These are phyloP conservation scores for Phytophthora rubi DNA, from an alignment of 352 stramenopile genomes.

Conservation along the genomic window DNA sequence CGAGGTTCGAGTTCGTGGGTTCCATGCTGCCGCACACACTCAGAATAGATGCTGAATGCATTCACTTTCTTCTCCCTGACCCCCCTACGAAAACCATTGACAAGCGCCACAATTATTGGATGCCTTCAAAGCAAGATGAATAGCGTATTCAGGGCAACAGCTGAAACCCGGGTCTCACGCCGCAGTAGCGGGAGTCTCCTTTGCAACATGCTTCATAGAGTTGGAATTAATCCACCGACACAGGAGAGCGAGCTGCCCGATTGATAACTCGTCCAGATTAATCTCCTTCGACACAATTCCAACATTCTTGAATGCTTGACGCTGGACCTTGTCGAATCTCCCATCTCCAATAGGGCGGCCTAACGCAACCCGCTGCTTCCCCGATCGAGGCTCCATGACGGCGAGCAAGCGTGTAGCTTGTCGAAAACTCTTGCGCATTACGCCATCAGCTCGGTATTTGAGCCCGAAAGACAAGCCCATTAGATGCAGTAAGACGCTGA, in stretches of 20 bases:
- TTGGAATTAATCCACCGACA: slow-evolving; percentile 33
- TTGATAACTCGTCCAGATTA: slow-evolving; percentile 21
- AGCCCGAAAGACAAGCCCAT: slow-evolving; percentile 22
- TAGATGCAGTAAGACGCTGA: slow-evolving; percentile 21
- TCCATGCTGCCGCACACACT: slow-evolving; percentile 22
- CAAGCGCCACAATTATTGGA: slow-evolving; percentile 14
- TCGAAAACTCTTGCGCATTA: slow-evolving; percentile 20
- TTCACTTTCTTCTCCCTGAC: slow-evolving; percentile 16
- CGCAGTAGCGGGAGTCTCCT: slow-evolving; percentile 7
- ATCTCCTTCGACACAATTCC: not conserved
- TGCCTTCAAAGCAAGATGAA: slow-evolving; percentile 8
- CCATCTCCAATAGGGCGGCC: slow-evolving; percentile 28
- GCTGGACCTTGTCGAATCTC: slow-evolving; percentile 25
- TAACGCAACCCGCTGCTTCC: slow-evolving; percentile 12
- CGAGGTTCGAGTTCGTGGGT: slow-evolving; percentile 16
- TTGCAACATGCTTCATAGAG: not conserved
- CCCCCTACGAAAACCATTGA: slow-evolving; percentile 33
- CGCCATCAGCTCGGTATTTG: slow-evolving; percentile 5
- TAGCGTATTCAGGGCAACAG: not conserved
- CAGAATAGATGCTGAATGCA: slow-evolving; percentile 16
- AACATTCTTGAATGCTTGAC: slow-evolving; percentile 14
- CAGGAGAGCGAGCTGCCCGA: slow-evolving; percentile 17
- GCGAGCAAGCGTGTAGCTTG: slow-evolving; percentile 6
- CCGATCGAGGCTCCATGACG: slow-evolving; percentile 15
- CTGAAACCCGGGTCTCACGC: slow-evolving; percentile 1